Conservation (phyloP, 2,329 filamentous ascomycete genomes). For the Aspergillus novoparasiticus region DNA sequence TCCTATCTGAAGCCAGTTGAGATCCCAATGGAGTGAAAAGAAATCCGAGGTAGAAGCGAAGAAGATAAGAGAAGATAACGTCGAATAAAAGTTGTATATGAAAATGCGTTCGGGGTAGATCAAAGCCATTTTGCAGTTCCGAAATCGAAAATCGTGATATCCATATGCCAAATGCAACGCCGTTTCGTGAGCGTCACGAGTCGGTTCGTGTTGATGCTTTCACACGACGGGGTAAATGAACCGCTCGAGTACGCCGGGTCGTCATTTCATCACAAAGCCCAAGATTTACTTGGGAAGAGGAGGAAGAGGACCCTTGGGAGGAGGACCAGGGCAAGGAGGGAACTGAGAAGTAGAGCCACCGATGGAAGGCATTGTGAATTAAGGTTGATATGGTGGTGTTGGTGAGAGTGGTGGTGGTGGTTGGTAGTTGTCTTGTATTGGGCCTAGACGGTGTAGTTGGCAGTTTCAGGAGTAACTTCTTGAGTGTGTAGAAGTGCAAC, state of each 20-base stretch:
- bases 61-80: slow-evolving; percentile 6
- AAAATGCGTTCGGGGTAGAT: not conserved
- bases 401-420: not conserved
- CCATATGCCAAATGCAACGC: slow-evolving; percentile 29
- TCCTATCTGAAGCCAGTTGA: slow-evolving; percentile 11
- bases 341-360: slow-evolving; percentile 36
- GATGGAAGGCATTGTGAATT: slow-evolving; percentile 39
- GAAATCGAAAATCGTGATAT: slow-evolving; percentile 37
- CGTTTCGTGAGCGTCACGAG: slow-evolving; percentile 24
- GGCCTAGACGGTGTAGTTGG: slow-evolving; percentile 9
- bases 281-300: slow-evolving; percentile 40
- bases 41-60: slow-evolving; percentile 12
- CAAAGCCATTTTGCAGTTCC: slow-evolving; percentile 26
- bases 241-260: slow-evolving; percentile 30
- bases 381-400: slow-evolving; percentile 9
- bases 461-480: not conserved
- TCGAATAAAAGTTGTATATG: slow-evolving; percentile 20
- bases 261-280: slow-evolving; percentile 34
- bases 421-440: slow-evolving; percentile 3
- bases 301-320: slow-evolving; percentile 43
- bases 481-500: not conserved
- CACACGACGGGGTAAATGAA: slow-evolving; percentile 15
- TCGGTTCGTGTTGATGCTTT: slow-evolving; percentile 10
- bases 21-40: slow-evolving; percentile 10
- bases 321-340: slow-evolving; percentile 43